These are phyloP conservation scores for Colletotrichum sp. DNA, from an alignment of 2,329 filamentous ascomycete species.

Conservation along the genomic window DNA sequence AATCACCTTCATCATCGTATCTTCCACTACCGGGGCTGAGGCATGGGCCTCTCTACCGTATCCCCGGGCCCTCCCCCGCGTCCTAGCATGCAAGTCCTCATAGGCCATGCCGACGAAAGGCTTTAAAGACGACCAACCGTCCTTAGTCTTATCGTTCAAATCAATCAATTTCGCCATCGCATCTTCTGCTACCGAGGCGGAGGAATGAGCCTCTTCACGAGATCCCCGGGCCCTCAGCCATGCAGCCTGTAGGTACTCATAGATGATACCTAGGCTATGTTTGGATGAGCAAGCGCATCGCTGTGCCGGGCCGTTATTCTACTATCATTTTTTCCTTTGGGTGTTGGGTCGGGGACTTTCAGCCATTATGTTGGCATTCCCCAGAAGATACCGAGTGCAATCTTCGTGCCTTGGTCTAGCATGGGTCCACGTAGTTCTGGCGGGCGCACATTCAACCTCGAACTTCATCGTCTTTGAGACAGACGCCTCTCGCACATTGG, in stretches of 20 bases:
- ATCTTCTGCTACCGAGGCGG: background rate
- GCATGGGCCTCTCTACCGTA: background rate
- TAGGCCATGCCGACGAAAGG: background rate
- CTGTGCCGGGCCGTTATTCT: background rate
- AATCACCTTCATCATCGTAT: background rate
- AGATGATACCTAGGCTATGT: background rate
- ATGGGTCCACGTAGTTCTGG: background rate
- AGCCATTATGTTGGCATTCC: background rate
- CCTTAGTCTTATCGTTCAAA: background rate
- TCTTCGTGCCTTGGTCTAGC: background rate
- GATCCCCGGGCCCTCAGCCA: background rate
- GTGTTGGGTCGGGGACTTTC: background rate
- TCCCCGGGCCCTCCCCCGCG: too few species aligned
- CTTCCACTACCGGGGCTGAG: background rate
- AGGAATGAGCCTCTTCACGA: background rate
- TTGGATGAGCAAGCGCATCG: background rate
- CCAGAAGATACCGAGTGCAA: background rate
- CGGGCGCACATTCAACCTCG: background rate
- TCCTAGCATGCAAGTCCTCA: too few species aligned
- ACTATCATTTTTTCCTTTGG: background rate
- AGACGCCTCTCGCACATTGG: background rate
- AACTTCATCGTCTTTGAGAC: background rate
- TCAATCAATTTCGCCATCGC: background rate
- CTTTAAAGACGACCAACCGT: background rate
- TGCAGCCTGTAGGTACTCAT: background rate